Percentiles rank a stretch among this genome's conserved stretches.
Evolutionary conservation across 371 early-diverging fungal genomes (phyloP).

Genomic region (Zopfochytrium polystomum): DNA sequence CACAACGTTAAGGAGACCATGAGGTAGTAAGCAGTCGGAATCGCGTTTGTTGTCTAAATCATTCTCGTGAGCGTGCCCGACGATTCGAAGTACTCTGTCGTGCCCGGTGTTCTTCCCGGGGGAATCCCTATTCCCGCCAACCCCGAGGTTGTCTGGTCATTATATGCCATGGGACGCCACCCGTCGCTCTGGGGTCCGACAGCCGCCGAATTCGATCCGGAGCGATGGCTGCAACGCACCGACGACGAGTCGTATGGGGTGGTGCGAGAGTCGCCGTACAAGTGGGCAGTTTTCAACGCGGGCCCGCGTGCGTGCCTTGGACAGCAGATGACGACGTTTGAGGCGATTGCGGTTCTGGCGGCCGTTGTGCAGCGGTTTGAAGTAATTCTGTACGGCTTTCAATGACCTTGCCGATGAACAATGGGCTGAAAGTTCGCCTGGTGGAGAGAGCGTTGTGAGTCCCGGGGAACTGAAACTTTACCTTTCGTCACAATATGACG

Average conservation of each 20-base stretch:
- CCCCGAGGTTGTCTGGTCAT: conserved; percentile 48
- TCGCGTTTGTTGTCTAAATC: not conserved
- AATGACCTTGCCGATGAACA: conserved; percentile 31
- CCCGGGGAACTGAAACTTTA: too few species aligned
- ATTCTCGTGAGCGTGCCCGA: conserved; percentile 55
- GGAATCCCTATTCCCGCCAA: conserved; percentile 61
- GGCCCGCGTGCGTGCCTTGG: conserved; percentile 70
- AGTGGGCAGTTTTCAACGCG: conserved; percentile 47
- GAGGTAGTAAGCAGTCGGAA: too few species aligned
- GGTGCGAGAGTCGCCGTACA: conserved; percentile 21
- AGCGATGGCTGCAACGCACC: conserved; percentile 51
- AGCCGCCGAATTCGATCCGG: conserved; percentile 58
- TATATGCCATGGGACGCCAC: conserved; percentile 56
- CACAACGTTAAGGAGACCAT: conserved; percentile 38
- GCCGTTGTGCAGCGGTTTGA: conserved; percentile 21
- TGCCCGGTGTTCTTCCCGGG: conserved; percentile 67
- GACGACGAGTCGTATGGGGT: conserved; percentile 22
- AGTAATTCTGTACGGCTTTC: conserved; percentile 13
- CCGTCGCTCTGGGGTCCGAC: conserved; percentile 61
- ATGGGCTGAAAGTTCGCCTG: conserved; percentile 17
- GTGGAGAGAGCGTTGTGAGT: too few species aligned
- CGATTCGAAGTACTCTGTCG: conserved; percentile 59
- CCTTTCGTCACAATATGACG: too few species aligned
- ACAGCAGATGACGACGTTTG: conserved; percentile 30
- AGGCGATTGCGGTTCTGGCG: conserved; percentile 28